Evolutionary conservation across 371 early-diverging fungal species (phyloP).

Genomic region (Mucor piriformis): DNA sequence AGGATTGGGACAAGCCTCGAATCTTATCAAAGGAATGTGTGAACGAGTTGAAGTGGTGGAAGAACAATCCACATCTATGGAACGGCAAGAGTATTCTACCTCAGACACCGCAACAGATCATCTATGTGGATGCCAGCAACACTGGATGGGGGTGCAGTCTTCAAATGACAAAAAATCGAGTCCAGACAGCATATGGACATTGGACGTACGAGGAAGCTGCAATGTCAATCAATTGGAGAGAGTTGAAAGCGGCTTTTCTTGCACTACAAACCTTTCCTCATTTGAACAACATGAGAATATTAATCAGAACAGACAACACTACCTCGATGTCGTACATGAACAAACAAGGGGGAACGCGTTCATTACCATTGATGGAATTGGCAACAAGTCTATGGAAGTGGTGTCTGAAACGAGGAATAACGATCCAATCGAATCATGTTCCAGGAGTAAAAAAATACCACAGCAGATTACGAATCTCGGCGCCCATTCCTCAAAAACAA

Average conservation of each 20-base stretch:
- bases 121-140: constrained; percentile 26
- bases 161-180: neutral
- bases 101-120: neutral
- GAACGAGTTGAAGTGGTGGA: constrained; percentile 16
- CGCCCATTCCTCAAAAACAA: constrained; percentile 17
- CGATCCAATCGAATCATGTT: constrained; percentile 30
- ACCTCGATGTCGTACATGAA: constrained; percentile 29
- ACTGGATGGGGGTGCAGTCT: constrained; percentile 20
- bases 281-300: constrained; percentile 6
- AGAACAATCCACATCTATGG: constrained; percentile 9
- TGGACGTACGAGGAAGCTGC: constrained; percentile 17
- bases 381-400: constrained; percentile 26
- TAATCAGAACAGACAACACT: constrained; percentile 35
- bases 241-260: constrained; percentile 15
- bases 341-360: constrained; percentile 31
- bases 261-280: neutral
- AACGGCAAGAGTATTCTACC: constrained; percentile 15
- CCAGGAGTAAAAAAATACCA: constrained; percentile 16
- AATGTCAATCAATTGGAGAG: constrained; percentile 25
- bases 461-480: constrained; percentile 20
- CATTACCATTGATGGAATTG: constrained; percentile 16
- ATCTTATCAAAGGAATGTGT: neutral
- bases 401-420: constrained; percentile 13
- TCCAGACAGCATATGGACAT: constrained; percentile 10
- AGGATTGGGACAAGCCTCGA: neutral